Conservation (phyloP, 169 alveolate species). For the Plasmodium falciparum region DNA sequence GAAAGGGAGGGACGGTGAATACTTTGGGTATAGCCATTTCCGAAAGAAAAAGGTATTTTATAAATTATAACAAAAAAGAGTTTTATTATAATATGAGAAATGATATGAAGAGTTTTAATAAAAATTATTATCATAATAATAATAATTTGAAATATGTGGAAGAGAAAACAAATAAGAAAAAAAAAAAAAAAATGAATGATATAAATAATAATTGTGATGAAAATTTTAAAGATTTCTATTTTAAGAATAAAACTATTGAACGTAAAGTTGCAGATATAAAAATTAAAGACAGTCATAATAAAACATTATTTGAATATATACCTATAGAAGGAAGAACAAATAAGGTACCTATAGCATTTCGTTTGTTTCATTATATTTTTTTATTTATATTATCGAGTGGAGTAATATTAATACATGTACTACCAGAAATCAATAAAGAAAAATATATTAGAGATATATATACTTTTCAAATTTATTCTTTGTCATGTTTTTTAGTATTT, state of each 20-base stretch:
- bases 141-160: constrained; percentile 5
- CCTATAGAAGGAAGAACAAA: constrained; percentile 77
- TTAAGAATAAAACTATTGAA: constrained; percentile 51
- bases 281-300: constrained; percentile 65
- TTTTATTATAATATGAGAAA: too few relatives aligned
- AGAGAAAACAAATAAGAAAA: neutral
- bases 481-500: constrained; percentile 66
- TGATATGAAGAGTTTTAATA: neutral
- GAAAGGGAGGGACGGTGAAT: too few relatives aligned
- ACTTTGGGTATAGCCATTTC: too few relatives aligned
- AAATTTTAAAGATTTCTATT: constrained; percentile 46
- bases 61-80: too few relatives aligned
- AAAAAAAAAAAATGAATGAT: constrained; percentile 2
- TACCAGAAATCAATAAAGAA: constrained; percentile 56
- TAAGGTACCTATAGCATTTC: constrained; percentile 60
- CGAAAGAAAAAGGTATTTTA: too few relatives aligned
- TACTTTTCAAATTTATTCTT: constrained; percentile 56
- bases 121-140: neutral
- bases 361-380: constrained; percentile 40
- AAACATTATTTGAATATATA: constrained; percentile 49
- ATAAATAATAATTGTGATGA: constrained; percentile 4
- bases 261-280: constrained; percentile 52
- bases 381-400: constrained; percentile 59
- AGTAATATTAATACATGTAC: constrained; percentile 60
- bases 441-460: constrained; percentile 60